Evolutionary conservation across 1,139 yeast genomes (phyloP), one percentile per base, ranked within the genome.

Genomic region (Hemisphaericaspora subhashii): DNA sequence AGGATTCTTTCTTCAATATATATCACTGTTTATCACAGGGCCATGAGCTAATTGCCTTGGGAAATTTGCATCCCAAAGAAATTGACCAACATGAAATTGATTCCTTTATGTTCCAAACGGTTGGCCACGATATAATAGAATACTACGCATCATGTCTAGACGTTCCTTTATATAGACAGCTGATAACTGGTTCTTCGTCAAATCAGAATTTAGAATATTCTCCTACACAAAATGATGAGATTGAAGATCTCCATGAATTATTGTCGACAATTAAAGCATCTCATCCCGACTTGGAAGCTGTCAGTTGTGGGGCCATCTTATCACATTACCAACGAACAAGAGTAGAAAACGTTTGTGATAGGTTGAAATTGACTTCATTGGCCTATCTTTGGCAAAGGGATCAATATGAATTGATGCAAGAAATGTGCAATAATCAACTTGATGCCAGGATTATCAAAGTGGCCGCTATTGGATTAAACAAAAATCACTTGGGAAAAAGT

Each of bases 81-180:
- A 45, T 49, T 13, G 62, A 61, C 14, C 49, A 54, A 12, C 77
- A 75, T 48, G 98, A 92, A 58, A 68, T 92, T 42, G 97, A 92
- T 61, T 86, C 96, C 40, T 92, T 85, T 58, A 92, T 92, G 98
- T 92, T 87, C 61, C 98, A 92, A 61, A 92, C 98, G 0, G 98
- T 92, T n/a, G 98, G 98, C 0, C 94, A 86, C 58, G 88, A 85
- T 49, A 79, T 87, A 3, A 72, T 92, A 4, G 74, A 77, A 0
- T 62, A 68, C 41, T 88, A 89, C 53, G 68, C 77, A 2, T 71
- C 83, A 44, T 86, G 96, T 52, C 64, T 86, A 33, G 89, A 79
- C 5, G 80, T 86, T 1, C 98, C 98, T 0, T 64, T 92, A 53
- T 88, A 83, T 53, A 65, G 96, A 37, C 79, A 76, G n/a, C 68